Percentiles rank a stretch among this genome's conserved stretches.
phyloP scores from a whole-genome alignment of 1,139 yeast species.

The Blastobotrys indianensis region DNA sequence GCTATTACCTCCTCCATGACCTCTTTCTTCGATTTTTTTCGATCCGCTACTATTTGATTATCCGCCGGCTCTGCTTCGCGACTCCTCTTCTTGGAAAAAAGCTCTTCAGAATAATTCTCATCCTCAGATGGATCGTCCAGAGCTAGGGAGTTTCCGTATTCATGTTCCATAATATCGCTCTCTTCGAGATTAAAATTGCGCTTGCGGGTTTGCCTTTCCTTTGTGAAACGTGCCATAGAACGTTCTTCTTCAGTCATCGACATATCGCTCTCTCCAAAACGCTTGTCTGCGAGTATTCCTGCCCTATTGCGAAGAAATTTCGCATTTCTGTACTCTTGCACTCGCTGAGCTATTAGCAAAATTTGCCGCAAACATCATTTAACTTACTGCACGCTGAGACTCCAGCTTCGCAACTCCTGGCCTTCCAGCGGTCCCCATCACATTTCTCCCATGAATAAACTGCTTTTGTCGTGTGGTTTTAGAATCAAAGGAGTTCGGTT shows the following conservation, averaged over 20 bases:
- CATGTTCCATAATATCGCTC: constrained; percentile 47
- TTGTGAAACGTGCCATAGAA: constrained; percentile 84
- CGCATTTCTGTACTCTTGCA: no score
- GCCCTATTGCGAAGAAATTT: constrained; percentile 43
- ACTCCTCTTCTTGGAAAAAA: no score
- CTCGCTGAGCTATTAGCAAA: no score
- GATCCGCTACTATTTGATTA: constrained; percentile 39
- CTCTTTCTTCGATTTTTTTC: constrained; percentile 84
- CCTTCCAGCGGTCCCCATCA: constrained; percentile 59
- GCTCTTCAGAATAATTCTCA: no score
- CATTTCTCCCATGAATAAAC: constrained; percentile 53
- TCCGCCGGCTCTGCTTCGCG: constrained; percentile 22
- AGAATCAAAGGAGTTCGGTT: constrained; percentile 72
- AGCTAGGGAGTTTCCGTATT: constrained; percentile 67
- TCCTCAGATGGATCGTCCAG: constrained; percentile 26
- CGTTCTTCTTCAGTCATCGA: constrained; percentile 77
- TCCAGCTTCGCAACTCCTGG: constrained; percentile 71
- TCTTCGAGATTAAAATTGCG: constrained; percentile 53
- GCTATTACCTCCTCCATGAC: constrained; percentile 97
- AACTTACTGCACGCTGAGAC: constrained; percentile 50
- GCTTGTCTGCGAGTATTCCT: constrained; percentile 76
- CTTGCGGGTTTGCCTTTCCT: constrained; percentile 56
- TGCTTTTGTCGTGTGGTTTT: constrained; percentile 61
- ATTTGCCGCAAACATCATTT: background rate
- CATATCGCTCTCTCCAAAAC: constrained; percentile 85